Conservation (phyloP, 1,139 yeast genomes). For the Debaryomyces fabryi region DNA sequence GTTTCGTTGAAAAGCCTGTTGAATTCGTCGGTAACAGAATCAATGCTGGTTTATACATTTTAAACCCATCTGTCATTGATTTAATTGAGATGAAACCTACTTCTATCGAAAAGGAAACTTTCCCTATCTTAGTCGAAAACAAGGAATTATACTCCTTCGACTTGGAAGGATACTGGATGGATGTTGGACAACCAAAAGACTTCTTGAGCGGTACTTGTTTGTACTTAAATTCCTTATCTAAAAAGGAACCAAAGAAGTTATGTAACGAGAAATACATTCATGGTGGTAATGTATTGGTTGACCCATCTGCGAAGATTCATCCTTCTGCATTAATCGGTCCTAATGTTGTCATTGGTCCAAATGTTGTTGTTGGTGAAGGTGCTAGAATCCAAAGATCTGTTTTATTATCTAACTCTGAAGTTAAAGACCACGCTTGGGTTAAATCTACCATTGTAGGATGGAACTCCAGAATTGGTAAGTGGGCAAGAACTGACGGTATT, state of each 20-base stretch:
- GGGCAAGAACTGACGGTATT: slow-evolving; percentile 99
- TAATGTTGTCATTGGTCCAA: slow-evolving; percentile 96
- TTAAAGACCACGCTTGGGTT: slow-evolving; percentile 97
- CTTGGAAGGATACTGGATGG: slow-evolving; percentile 99
- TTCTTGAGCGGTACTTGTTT: slow-evolving; percentile 95
- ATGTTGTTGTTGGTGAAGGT: slow-evolving; percentile 95
- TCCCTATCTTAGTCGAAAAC: slow-evolving; percentile 92
- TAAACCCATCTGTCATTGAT: slow-evolving; percentile 96
- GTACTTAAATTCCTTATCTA: slow-evolving; percentile 84
- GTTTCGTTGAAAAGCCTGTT: slow-evolving; percentile 99
- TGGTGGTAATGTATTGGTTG: slow-evolving; percentile 93
- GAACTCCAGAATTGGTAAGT: slow-evolving; percentile 97
- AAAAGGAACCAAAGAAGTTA: slow-evolving; percentile 74
- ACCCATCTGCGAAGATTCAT: slow-evolving; percentile 92
- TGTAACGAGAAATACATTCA: slow-evolving; percentile 71
- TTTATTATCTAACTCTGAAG: slow-evolving; percentile 84
- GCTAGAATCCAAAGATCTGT: slow-evolving; percentile 98
- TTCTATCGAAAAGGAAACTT: slow-evolving; percentile 98
- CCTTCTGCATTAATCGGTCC: slow-evolving; percentile 97
- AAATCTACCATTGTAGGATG: slow-evolving; percentile 98
- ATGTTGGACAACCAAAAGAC: slow-evolving; percentile 99
- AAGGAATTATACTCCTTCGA: slow-evolving; percentile 93
- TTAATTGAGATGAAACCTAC: slow-evolving; percentile 97
- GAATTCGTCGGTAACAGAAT: slow-evolving; percentile 98
- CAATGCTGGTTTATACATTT: slow-evolving; percentile 94